Evolutionary conservation across 805 yeast species (phyloP).

Genomic region (Candida arabinofermentans): DNA sequence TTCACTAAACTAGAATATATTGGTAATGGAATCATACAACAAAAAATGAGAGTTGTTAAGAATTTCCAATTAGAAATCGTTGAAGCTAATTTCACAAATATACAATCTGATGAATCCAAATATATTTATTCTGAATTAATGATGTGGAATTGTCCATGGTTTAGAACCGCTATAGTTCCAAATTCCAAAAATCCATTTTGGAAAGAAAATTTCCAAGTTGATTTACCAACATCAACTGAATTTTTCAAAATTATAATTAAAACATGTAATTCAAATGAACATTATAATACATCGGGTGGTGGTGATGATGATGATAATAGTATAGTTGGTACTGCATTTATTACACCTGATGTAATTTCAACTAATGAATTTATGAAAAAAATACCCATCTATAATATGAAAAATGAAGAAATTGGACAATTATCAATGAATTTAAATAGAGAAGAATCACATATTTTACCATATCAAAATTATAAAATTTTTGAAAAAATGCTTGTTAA

Average conservation of each 20-base stretch:
- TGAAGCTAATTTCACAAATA: slow-evolving; percentile 53
- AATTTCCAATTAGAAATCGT: slow-evolving; percentile 52
- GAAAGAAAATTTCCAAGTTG: slow-evolving; percentile 72
- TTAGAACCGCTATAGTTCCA: slow-evolving; percentile 64
- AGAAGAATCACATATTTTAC: slow-evolving; percentile 53
- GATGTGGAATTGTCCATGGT: slow-evolving; percentile 74
- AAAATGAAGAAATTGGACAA: slow-evolving; percentile 49
- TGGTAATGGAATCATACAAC: slow-evolving; percentile 22
- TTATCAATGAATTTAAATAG: slow-evolving; percentile 47
- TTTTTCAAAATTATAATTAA: slow-evolving; percentile 47
- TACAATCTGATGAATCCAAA: background rate
- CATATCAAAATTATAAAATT: slow-evolving; percentile 54
- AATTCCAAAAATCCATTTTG: slow-evolving; percentile 62
- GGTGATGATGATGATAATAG: too few species aligned
- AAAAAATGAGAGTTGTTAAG: slow-evolving; percentile 50
- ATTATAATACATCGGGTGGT: slow-evolving; percentile 12
- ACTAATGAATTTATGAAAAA: slow-evolving; percentile 23
- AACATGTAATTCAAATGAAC: slow-evolving; percentile 10
- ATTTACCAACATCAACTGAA: slow-evolving; percentile 52
- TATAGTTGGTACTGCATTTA: slow-evolving; percentile 50
- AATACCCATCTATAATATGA: slow-evolving; percentile 18
- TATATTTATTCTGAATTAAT: slow-evolving; percentile 63
- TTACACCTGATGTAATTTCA: slow-evolving; percentile 48
- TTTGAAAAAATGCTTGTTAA: slow-evolving; percentile 58
- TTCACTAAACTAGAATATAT: slow-evolving; percentile 55